Base-by-base conservation (phyloP, 306 rosid genomes). In the Cicer yamashitae region DNA sequence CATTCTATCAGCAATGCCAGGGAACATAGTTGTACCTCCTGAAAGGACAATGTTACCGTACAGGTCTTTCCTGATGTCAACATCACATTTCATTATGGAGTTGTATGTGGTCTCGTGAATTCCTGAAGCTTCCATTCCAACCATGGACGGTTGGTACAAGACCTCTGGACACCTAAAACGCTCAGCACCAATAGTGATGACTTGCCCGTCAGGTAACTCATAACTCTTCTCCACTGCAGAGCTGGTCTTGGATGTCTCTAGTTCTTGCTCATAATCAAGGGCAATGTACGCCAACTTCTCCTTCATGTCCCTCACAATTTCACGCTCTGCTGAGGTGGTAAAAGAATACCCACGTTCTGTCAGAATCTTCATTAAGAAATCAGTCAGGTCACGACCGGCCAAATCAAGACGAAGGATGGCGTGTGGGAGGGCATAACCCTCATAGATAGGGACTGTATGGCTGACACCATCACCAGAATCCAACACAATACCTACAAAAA, bases 111-210 rank as follows among this genome's bases (percentile, higher is more conserved):
- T 84, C 75, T 87, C 90, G 7, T 87, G 90, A 73, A 87, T 87
- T 73, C 90, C 90, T 6, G 79, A 48, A 50, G 86, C 81, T 81
- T 84, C 86, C 90, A 84, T 87, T 67, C 88, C 90, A 43, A 87
- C 80, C 82, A 78, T 59, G 68, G 88, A 84, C 76, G 90, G 90
- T 53, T 87, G 90, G 86, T 40, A 87, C 57, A 87, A 79, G n/a
- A 81, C 90, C 77, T 87, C 90, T 0, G 88, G 88, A 77, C 90
- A 87, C 79, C 90, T 81, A 73, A 86, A 86, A 43, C 89, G 84
- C 79, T 86, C 89, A 34, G 87, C 85, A 3, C 89, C 89, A 46
- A 83, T 83, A 13, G 87, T 83, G 57, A 86, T 86, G 39, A 86
- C 87, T 66, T 86, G 87, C 5, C 89, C 84, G 64, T 86, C 89